These are phyloP conservation scores for Chenopodium suecicum DNA, from an alignment of 148 eudicot species.

Conservation along the genomic window DNA sequence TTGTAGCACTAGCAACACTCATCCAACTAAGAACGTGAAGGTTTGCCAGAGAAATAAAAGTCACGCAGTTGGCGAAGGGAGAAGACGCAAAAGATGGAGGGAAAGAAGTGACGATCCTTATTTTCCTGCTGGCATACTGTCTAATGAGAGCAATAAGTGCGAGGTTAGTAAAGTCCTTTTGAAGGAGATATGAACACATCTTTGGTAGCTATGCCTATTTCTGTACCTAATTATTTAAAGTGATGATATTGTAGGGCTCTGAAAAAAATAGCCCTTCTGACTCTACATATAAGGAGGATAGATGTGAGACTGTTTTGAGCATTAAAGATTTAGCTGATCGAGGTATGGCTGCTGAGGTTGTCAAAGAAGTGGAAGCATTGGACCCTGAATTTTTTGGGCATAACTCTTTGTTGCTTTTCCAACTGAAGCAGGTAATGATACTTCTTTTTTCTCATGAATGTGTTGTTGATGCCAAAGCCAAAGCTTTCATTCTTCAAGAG, in stretches of 20 bases:
- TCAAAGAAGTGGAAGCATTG: conserved; percentile 74
- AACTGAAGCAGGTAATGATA: conserved; percentile 80
- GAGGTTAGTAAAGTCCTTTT: conserved; percentile 28
- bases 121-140: conserved; percentile 28
- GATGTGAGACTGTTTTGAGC: conserved; percentile 60
- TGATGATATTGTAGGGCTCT: conserved; percentile 34
- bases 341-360: conserved; percentile 92
- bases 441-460: neutral
- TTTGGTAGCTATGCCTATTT: neutral
- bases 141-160: conserved; percentile 38
- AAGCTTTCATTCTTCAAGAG: neutral
- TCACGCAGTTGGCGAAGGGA: conserved; percentile 53
- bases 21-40: conserved; percentile 36
- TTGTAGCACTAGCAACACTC: conserved; percentile 79
- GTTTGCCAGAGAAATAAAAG: conserved; percentile 48
- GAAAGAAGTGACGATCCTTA: conserved; percentile 59
- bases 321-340: conserved; percentile 74
- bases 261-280: conserved; percentile 31
- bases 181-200: conserved; percentile 15
- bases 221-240: conserved; percentile 4
- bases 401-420: conserved; percentile 69
- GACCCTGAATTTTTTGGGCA: conserved; percentile 66
- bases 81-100: conserved; percentile 88
- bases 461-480: neutral
- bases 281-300: conserved; percentile 39